A percentile compares a stretch with the other conserved stretches of the same genome.
Evolutionary conservation across 768 basidiomycete species (phyloP).

Genomic region (Russula sp.): DNA sequence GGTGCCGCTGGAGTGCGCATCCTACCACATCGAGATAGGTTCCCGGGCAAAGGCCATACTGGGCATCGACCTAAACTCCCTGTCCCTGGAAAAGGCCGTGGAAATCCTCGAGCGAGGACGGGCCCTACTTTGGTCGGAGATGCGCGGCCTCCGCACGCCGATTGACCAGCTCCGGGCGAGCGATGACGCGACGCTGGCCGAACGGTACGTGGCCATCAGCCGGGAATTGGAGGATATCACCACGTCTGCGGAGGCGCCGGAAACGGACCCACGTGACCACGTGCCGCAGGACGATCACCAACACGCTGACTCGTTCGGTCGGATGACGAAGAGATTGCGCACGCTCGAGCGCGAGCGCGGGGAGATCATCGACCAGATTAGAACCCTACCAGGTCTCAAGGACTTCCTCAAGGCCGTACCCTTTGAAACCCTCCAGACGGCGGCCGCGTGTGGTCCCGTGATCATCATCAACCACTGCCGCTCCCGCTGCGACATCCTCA

Average conservation of each 20-base stretch:
- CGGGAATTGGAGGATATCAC: not conserved
- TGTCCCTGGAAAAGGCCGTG: not conserved
- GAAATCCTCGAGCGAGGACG: constrained; percentile 20
- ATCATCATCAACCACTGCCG: constrained; percentile 13
- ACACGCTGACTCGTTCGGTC: not conserved
- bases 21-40: constrained; percentile 8
- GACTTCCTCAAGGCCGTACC: constrained; percentile 8
- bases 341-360: not conserved
- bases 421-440: not conserved
- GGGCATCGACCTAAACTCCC: too few species aligned
- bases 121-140: constrained; percentile 17
- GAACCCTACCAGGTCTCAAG: not conserved
- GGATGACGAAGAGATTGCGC: not conserved
- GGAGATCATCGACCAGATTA: not conserved
- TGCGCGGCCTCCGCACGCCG: constrained; percentile 16
- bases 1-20: not conserved
- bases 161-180: constrained; percentile 13
- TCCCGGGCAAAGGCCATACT: not conserved
- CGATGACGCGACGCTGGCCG: constrained; percentile 2
- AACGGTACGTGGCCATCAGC: not conserved
- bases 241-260: not conserved
- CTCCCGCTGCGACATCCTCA: constrained; percentile 13
- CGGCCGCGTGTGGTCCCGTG: constrained; percentile 10
- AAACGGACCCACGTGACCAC: not conserved
- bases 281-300: not conserved